Percentiles rank a stretch among this genome's conserved stretches.
phyloP scores from a whole-genome alignment of 805 yeast species.

The Spathaspora gorwiae region DNA sequence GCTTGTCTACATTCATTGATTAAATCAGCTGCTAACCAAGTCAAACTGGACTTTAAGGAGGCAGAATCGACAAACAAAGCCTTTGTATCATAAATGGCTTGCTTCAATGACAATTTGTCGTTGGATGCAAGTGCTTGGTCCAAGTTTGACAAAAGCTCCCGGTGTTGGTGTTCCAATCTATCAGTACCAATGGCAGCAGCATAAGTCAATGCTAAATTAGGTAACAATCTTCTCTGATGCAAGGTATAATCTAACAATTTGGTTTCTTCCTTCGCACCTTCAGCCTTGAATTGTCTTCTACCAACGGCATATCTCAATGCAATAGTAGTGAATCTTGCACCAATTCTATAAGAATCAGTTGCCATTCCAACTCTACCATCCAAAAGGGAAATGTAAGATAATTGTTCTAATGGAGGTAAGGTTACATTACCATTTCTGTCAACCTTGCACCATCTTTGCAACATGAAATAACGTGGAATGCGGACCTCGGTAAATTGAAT shows the following conservation, averaged over 20 bases:
- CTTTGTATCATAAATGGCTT: constrained; percentile 60
- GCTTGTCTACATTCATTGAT: constrained; percentile 90
- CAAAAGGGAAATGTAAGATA: constrained; percentile 81
- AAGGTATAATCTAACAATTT: constrained; percentile 82
- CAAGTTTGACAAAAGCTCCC: constrained; percentile 46
- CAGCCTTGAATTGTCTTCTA: constrained; percentile 73
- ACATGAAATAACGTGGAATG: constrained; percentile 80
- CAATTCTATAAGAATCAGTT: constrained; percentile 73
- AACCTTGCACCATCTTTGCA: constrained; percentile 74
- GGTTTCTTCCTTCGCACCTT: constrained; percentile 43
- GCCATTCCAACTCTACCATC: constrained; percentile 92
- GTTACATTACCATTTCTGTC: constrained; percentile 63
- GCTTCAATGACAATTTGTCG: constrained; percentile 40
- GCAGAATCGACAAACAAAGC: constrained; percentile 81
- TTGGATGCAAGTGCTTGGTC: constrained; percentile 50
- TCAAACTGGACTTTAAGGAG: constrained; percentile 80
- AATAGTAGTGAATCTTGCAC: constrained; percentile 75
- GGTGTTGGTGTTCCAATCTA: constrained; percentile 52
- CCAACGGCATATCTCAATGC: constrained; percentile 87
- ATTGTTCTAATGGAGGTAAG: constrained; percentile 81
- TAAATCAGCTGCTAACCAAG: constrained; percentile 77
- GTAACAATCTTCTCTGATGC: constrained; percentile 84
- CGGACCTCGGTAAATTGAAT: constrained; percentile 81
- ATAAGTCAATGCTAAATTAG: constrained; percentile 76
- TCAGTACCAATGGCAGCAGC: constrained; percentile 70